Percentiles rank a stretch among this genome's conserved stretches.
These are phyloP conservation scores for Infundibulicybe gibba DNA, from an alignment of 768 basidiomycete species.

Conservation along the genomic window DNA sequence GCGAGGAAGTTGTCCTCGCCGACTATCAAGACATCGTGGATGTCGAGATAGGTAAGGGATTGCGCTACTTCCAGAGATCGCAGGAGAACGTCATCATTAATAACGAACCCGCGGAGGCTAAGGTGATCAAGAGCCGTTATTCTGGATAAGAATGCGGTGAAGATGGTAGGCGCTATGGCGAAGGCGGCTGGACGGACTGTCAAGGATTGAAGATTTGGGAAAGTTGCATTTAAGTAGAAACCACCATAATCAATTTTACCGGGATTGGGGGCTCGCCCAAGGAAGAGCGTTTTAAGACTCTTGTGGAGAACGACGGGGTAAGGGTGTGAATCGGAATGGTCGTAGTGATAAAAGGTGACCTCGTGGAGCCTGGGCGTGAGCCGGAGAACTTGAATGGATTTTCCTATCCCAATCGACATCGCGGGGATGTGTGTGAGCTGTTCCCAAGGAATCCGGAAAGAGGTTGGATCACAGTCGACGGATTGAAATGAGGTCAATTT, in stretches of 20 bases:
- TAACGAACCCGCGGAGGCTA: not conserved
- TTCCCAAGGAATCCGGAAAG: conserved; percentile 29
- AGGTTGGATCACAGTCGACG: conserved; percentile 28
- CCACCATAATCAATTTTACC: not conserved
- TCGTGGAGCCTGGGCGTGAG: not conserved
- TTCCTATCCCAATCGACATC: conserved; percentile 4
- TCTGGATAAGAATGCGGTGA: not conserved
- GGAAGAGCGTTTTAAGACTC: not conserved
- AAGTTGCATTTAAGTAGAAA: not conserved
- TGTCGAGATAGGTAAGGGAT: not conserved
- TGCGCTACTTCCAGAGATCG: not conserved
- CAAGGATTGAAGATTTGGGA: not conserved
- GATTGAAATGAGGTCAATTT: conserved; percentile 26
- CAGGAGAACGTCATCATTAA: not conserved
- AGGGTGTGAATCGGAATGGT: not conserved
- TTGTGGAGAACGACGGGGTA: not conserved
- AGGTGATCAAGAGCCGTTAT: not conserved
- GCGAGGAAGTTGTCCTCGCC: not conserved
- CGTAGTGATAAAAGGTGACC: not conserved
- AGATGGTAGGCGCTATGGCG: not conserved
- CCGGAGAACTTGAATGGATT: not conserved
- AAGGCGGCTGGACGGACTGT: not conserved
- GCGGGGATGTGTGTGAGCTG: conserved; percentile 27
- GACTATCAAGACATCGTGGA: not conserved
- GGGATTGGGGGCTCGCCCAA: not conserved